Base-by-base conservation (phyloP, 495 filamentous ascomycete genomes). In the Tuber indicum region DNA sequence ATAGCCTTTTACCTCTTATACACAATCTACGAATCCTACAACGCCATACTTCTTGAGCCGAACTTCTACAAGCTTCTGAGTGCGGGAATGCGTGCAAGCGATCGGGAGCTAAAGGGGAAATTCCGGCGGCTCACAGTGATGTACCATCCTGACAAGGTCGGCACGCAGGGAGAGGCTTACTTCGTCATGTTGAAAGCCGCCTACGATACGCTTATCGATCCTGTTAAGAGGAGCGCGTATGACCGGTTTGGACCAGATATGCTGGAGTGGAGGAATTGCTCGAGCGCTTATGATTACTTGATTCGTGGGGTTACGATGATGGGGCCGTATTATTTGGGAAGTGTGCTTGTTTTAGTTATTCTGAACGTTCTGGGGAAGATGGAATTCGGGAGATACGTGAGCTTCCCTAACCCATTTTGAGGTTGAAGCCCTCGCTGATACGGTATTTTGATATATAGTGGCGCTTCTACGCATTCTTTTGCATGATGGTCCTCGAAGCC, bases 11-110 rank as follows among this genome's bases (percentile, higher is more conserved):
- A 98, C 85, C 91, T 99, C 32, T 85, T 92, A 76, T 98, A 97
- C 86, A 98, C 93, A 47, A 90, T 99, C 81, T 97, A 94, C 86
- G 95, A 98, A 85, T 91, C 92, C 75, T 93, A 97, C 87, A 91
- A 92, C 85, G 88, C 92, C 70, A 86, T 98, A 3, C 91, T 89
- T 62, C 86, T 87, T 74, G 85, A 87, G 0, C 89, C 91, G 39
- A 89, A 92, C 86, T 97, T 92, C 86, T 98, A 97, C 85, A 85
- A 88, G 70, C 89, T 89, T 69, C 87, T 99, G 0, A 89, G 88
- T 23, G 87, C 97, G 0, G 87, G 90, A 14, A 87, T 90, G 44
- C 83, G 88, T 75, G 92, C 90, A 39, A 89, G 90, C 74, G 93
- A 96, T 66, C 89, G 90, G 77, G 88, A 89, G 1, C 89, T 98